Evolutionary conservation across 257 asterid species (phyloP).

Genomic region (Solanum appendiculatum): DNA sequence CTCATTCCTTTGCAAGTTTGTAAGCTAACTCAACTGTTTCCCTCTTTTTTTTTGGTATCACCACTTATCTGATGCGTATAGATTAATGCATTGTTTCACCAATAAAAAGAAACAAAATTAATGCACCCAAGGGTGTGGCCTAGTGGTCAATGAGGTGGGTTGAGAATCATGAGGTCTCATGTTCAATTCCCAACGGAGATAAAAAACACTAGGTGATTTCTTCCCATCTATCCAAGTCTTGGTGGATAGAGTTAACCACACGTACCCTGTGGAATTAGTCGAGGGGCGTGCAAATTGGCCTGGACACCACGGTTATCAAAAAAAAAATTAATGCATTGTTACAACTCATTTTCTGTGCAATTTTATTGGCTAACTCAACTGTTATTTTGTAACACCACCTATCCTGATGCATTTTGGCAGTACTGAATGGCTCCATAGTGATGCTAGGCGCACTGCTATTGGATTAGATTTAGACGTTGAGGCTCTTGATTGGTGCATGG

Average conservation of each 20-base stretch:
- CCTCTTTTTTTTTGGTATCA: background rate
- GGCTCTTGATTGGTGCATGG: slow-evolving; percentile 84
- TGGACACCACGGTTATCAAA: background rate
- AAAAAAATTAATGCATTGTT: background rate
- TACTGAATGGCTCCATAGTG: slow-evolving; percentile 79
- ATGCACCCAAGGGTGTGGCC: too few relatives aligned
- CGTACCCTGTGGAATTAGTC: background rate
- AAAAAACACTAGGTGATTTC: background rate
- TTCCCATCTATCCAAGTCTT: background rate
- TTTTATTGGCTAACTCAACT: background rate
- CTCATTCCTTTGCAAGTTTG: background rate
- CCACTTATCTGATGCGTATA: background rate
- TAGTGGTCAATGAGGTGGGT: background rate
- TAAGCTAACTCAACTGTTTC: background rate
- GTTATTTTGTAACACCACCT: background rate
- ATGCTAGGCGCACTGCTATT: slow-evolving; percentile 86
- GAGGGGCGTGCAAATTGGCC: background rate
- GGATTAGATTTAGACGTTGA: slow-evolving; percentile 89
- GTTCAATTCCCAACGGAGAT: background rate
- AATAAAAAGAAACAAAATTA: background rate
- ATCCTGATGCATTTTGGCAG: slow-evolving; percentile 32
- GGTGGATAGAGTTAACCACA: background rate
- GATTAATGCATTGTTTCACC: background rate
- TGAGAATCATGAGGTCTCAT: background rate
- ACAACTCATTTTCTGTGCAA: background rate